Base-by-base conservation (phyloP, 345 rosid genomes). In the Hypericum androsaemum region DNA sequence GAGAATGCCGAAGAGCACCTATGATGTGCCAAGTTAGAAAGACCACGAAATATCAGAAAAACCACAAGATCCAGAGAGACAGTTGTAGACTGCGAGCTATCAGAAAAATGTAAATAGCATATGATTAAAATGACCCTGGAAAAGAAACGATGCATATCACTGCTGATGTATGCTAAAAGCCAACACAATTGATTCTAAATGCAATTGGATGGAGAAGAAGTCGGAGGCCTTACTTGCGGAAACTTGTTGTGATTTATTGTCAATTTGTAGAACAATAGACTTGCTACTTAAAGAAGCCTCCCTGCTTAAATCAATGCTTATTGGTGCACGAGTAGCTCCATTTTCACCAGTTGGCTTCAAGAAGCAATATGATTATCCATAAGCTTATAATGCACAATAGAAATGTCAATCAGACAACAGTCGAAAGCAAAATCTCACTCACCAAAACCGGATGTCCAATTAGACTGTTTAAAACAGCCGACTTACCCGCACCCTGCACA, bases 321-420 rank as follows among this genome's bases (percentile, higher is more conserved):
- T 86, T 12, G 99, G 99, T 66, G 97, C 90, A 12, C 95, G 84
- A 16, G 99, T 94, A 65, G 97, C 99, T 61, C 97, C 99, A 72
- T 88, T 94, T 80, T 89, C 99, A 67, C 99, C 97, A 22, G 99
- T 88, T 15, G 99, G 99, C 97, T 94, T 37, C 36, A 48, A 15
- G 11, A 9, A 61, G 15, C 13, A 40, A 43, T 7, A 39, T n/a
- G 0, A 12, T 15, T 22, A 22, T 22, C 4, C 32, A 22, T 22
- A 22, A 22, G 32, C 32, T 22, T 22, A 22, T 1, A 4, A 22
- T 47, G 6, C 6, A 52, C 10, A 48, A 35, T 57, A 11, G 39
- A 22, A 54, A 12, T 39, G 7, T 52, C 54, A 51, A 56, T n/a
- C 61, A 49, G 53, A 43, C 38, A 13, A 15, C 42, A 56, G 43